Base-by-base conservation (phyloP, 495 filamentous ascomycete species). In the Bombardia bombarda region DNA sequence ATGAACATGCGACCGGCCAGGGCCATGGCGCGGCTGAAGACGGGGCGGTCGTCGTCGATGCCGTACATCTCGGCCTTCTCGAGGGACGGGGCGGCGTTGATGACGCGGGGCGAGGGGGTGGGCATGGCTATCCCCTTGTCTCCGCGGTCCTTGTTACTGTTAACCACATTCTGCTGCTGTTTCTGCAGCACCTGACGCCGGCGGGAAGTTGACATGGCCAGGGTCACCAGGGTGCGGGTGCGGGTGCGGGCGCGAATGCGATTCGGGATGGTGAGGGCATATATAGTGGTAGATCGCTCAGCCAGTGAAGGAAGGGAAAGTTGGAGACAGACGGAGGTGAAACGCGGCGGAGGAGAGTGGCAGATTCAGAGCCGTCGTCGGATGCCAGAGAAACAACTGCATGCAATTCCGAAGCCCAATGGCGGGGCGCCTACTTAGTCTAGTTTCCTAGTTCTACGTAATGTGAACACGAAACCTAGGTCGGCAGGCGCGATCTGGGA, bases 21-120 rank as follows among this genome's bases (percentile, higher is more conserved):
- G 18, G 69, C 73, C 70, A 75, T 66, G 38, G 72, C 63, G 49
- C 67, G 68, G 40, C 71, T 74, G 49, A 69, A 70, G 43, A 73
- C 63, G 24, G 71, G 67, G 12, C 73, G 68, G 44, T 67, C 63
- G 57, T 77, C 68, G 51, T 75, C 67, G 58, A 75, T 74, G 38
- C 72, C 72, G 60, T 72, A 75, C 59, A 74, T 61, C 37, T 72
- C 66, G 46, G 73, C 72, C 57, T 77, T 73, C 49, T 73, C 70
- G 43, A 77, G 65, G 9, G 73, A 74, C 36, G 73, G 71, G 7
- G 61, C 69, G 22, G 73, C 73, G 49, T 77, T 71, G 54, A 77
- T 77, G 42, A 77, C 67, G 34, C 68, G 68, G 32, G 67, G 67
- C 37, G 57, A 61, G 47, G 58, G 65, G 34, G 32, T 51, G 36